Conservation (phyloP, 2,329 filamentous ascomycete genomes). For the Aureobasidium sp. region DNA sequence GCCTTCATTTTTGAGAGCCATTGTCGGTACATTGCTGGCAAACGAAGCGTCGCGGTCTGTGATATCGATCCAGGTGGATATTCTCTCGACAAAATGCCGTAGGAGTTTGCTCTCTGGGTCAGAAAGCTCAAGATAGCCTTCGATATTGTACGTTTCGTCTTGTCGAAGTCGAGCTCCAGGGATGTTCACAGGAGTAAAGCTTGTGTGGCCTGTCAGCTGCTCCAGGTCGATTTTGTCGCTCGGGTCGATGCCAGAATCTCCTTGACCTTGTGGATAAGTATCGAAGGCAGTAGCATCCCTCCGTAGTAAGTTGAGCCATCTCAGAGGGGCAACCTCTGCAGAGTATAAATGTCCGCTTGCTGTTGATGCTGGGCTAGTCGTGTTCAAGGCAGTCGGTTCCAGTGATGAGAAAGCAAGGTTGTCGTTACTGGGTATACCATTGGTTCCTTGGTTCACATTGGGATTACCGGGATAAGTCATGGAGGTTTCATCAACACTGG, state of each 20-base stretch:
- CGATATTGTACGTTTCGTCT: not conserved
- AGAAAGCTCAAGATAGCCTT: not conserved
- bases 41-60: conserved; percentile 36
- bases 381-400: not conserved
- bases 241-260: not conserved
- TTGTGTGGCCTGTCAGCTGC: not conserved
- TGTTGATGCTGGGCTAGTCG: not conserved
- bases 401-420: not conserved
- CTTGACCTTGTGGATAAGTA: not conserved
- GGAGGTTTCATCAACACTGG: not conserved
- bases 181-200: not conserved
- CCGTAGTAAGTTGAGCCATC: not conserved
- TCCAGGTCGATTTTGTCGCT: not conserved
- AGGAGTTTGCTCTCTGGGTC: conserved; percentile 31
- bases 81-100: conserved; percentile 30
- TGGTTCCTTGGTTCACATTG: not conserved
- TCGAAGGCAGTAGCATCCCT: not conserved
- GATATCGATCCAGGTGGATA: conserved; percentile 35
- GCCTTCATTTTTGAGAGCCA: conserved; percentile 45
- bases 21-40: conserved; percentile 29
- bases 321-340: not conserved
- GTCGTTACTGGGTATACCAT: not conserved
- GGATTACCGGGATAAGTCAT: not conserved
- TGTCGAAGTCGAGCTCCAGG: not conserved
- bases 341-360: not conserved